Conservation (phyloP, 2,329 filamentous ascomycete genomes). For the Furcasterigmium furcatum region DNA sequence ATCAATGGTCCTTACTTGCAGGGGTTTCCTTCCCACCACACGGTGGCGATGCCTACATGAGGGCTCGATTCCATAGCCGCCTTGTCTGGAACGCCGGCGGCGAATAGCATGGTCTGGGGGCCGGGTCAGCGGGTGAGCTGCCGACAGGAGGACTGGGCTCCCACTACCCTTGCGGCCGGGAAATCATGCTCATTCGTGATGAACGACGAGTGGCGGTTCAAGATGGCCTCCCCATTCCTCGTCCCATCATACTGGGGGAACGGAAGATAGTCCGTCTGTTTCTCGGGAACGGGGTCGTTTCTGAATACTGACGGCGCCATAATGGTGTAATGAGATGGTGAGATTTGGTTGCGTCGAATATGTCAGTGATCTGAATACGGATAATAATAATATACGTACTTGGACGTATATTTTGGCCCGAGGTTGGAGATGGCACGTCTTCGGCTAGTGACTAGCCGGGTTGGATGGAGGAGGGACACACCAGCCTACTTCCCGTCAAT, state of each 20-base stretch:
- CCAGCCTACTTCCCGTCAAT: too few species aligned
- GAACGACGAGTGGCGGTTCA: conserved; percentile 85
- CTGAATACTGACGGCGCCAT: too few species aligned
- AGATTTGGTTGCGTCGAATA: too few species aligned
- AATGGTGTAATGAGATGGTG: too few species aligned
- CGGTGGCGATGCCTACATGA: conserved; percentile 85
- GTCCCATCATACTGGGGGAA: neutral
- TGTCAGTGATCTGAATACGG: too few species aligned
- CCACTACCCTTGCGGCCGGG: conserved; percentile 77
- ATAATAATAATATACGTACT: too few species aligned
- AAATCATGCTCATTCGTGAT: conserved; percentile 86
- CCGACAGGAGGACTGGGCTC: neutral
- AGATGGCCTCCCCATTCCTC: conserved; percentile 26
- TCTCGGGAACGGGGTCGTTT: too few species aligned
- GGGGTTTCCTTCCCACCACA: conserved; percentile 98
- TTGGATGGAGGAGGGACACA: too few species aligned
- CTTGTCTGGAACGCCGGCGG: conserved; percentile 79
- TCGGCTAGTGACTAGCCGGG: too few species aligned
- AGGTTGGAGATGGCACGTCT: too few species aligned
- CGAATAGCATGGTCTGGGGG: conserved; percentile 93
- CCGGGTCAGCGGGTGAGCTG: neutral
- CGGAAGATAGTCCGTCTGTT: neutral
- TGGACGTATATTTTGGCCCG: too few species aligned
- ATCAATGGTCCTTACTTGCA: conserved; percentile 92
- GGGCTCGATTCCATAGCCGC: conserved; percentile 86